Evolutionary conservation across 1,139 yeast genomes (phyloP).

Genomic region (Trichomonascaceae sp.): DNA sequence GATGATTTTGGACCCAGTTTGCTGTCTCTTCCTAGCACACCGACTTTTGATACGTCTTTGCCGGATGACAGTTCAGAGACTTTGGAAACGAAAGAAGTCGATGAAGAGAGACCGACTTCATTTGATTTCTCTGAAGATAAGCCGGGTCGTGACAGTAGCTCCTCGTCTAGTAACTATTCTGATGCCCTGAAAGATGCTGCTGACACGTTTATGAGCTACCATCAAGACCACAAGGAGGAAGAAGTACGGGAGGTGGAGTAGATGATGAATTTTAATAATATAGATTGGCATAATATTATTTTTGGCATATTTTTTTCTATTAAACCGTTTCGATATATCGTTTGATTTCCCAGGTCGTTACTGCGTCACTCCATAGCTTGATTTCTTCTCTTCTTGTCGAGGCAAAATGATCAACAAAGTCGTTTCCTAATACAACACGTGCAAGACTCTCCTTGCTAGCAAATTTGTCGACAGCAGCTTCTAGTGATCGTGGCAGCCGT

Average conservation of each 20-base stretch:
- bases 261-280: neutral
- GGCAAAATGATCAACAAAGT: constrained; percentile 34
- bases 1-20: constrained; percentile 1
- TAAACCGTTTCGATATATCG: constrained; percentile 33
- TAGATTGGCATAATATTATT: neutral
- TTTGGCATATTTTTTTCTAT: neutral
- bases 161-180: neutral
- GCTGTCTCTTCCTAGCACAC: neutral
- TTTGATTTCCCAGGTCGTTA: constrained; percentile 34
- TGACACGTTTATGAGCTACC: neutral
- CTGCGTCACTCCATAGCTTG: constrained; percentile 31
- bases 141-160: neutral
- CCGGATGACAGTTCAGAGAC: neutral
- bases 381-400: constrained; percentile 32
- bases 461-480: constrained; percentile 29
- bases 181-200: neutral
- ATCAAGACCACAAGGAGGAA: neutral
- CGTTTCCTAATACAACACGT: constrained; percentile 32
- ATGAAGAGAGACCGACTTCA: neutral
- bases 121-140: neutral
- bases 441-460: constrained; percentile 28
- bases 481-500: constrained; percentile 28
- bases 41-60: neutral
- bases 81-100: neutral
- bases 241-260: neutral